A percentile compares a stretch with the other conserved stretches of the same genome.
Conservation (phyloP, 129 eudicot genomes). For the Helianthus tuberosus region DNA sequence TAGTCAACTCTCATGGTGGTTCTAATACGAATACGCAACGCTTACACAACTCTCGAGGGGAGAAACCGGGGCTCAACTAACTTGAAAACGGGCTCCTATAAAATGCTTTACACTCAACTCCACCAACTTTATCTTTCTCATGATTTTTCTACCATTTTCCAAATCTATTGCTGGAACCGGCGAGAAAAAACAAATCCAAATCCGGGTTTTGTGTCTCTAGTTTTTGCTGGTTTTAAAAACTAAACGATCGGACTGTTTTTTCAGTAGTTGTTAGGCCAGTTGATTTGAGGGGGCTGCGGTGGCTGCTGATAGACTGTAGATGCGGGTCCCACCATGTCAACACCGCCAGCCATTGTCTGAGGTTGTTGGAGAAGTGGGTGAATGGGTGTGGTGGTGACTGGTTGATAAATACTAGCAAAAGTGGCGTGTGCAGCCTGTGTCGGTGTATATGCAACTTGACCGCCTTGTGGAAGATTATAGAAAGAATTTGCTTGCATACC, state of each 20-base stretch:
- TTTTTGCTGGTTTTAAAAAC: conserved; percentile 20
- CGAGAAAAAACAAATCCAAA: conserved; percentile 23
- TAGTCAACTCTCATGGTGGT: conserved; percentile 41
- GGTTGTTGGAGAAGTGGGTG: conserved; percentile 93
- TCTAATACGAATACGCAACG: conserved; percentile 27
- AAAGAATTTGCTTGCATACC: conserved; percentile 66
- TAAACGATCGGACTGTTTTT: conserved; percentile 1
- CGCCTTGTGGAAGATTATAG: conserved; percentile 84
- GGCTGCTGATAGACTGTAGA: conserved; percentile 67
- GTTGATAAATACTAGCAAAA: conserved; percentile 63
- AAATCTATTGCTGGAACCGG: conserved; percentile 20
- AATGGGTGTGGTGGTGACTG: conserved; percentile 60
- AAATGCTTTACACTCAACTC: conserved; percentile 54
- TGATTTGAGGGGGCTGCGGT: conserved; percentile 63
- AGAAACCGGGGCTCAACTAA: conserved; percentile 34
- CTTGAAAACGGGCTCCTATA: conserved; percentile 47
- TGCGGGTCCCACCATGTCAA: conserved; percentile 70
- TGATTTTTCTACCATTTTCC: conserved; percentile 24
- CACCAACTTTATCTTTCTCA: conserved; percentile 38
- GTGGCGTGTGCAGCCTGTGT: conserved; percentile 70
- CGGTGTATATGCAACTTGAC: conserved; percentile 79
- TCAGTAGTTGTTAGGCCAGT: conserved; percentile 90
- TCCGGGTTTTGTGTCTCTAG: conserved; percentile 29
- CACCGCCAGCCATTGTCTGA: conserved; percentile 66
- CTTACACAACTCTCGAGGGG: conserved; percentile 28